Percentiles rank a stretch among this genome's conserved stretches.
These are phyloP conservation scores for Mortierella alpina DNA, from an alignment of 192 early-diverging fungal genomes.

Conservation along the genomic window DNA sequence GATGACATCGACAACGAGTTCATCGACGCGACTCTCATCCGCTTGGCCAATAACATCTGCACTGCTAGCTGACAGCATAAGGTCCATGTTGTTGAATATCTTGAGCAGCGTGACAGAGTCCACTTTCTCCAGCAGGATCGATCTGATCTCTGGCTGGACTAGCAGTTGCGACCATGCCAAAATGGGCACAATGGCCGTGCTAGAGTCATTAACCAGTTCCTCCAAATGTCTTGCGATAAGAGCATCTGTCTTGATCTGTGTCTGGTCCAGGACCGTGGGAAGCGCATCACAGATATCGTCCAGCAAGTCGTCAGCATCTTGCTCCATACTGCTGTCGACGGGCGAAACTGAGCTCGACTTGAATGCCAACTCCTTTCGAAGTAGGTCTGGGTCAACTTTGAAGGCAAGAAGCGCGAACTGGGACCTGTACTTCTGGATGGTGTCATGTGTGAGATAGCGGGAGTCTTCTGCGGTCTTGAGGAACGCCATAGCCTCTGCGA, in stretches of 20 bases:
- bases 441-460: not conserved
- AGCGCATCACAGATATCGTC: constrained; percentile 16
- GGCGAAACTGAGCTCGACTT: constrained; percentile 13
- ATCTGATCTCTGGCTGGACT: constrained; percentile 9
- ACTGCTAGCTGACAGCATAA: constrained; percentile 7
- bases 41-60: not conserved
- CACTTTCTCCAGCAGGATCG: not conserved
- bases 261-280: constrained; percentile 10
- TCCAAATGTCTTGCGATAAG: constrained; percentile 2
- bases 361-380: constrained; percentile 17
- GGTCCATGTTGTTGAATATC: constrained; percentile 14
- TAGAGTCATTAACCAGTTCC: not conserved
- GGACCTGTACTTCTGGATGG: not conserved
- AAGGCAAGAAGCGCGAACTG: constrained; percentile 37
- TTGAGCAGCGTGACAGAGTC: not conserved
- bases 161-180: constrained; percentile 27
- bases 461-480: not conserved
- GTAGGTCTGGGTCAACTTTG: constrained; percentile 18
- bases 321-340: not conserved
- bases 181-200: not conserved
- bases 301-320: not conserved
- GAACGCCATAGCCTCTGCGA: constrained; percentile 1
- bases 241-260: not conserved
- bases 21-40: constrained; percentile 17
- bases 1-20: constrained; percentile 11